phyloP scores from a whole-genome alignment of 148 eudicot genomes.

The Persicaria maculosa region DNA sequence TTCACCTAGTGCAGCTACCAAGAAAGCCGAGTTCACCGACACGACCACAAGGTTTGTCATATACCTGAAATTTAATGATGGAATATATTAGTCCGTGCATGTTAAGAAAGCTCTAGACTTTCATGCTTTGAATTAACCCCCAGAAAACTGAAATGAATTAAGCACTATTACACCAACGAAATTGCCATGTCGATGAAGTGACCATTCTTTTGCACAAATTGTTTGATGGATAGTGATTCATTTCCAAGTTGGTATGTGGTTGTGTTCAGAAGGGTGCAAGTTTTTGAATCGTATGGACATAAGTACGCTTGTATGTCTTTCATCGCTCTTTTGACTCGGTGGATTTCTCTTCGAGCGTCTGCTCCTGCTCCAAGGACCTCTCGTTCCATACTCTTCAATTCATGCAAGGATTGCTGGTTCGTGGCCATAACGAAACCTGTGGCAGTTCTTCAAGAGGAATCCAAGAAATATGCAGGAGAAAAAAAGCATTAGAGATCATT shows the following conservation, averaged over 20 bases:
- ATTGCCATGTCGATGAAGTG: slow-evolving; percentile 37
- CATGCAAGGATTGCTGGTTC: slow-evolving; percentile 29
- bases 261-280: slow-evolving; percentile 31
- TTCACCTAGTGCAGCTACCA: slow-evolving; percentile 53
- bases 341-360: slow-evolving; percentile 38
- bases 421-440: slow-evolving; percentile 39
- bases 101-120: not conserved
- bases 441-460: slow-evolving; percentile 34
- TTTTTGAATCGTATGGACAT: slow-evolving; percentile 44
- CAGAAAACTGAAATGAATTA: not conserved
- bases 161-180: slow-evolving; percentile 36
- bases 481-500: not conserved
- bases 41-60: slow-evolving; percentile 45
- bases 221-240: slow-evolving; percentile 35
- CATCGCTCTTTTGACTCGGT: slow-evolving; percentile 35
- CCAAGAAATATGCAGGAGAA: not conserved
- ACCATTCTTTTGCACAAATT: slow-evolving; percentile 27
- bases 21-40: slow-evolving; percentile 34
- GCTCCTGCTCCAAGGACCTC: slow-evolving; percentile 42
- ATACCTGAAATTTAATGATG: slow-evolving; percentile 33
- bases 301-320: slow-evolving; percentile 31
- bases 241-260: slow-evolving; percentile 37
- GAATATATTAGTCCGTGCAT: not conserved
- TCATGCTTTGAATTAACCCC: not conserved
- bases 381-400: slow-evolving; percentile 34